These are phyloP conservation scores for Stenocarpella maydis DNA, from an alignment of 2,329 filamentous ascomycete species.

Conservation along the genomic window DNA sequence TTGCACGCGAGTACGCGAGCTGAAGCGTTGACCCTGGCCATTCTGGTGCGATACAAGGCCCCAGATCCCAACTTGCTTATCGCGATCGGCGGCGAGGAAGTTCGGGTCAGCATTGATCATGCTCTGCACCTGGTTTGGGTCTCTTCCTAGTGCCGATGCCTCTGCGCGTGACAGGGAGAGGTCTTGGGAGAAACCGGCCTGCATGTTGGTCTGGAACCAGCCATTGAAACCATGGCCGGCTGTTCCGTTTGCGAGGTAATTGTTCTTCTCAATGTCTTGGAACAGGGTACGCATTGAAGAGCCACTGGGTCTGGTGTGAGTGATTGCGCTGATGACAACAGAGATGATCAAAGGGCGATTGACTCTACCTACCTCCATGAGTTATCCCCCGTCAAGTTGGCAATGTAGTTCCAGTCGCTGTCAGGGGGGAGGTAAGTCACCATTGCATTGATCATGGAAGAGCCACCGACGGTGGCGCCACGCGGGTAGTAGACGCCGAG, in stretches of 20 bases:
- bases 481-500: slow-evolving; percentile 46
- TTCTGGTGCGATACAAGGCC: slow-evolving; percentile 37
- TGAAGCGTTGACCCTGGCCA: slow-evolving; percentile 36
- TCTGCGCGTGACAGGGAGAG: slow-evolving; percentile 35
- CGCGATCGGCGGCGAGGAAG: slow-evolving; percentile 31
- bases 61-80: slow-evolving; percentile 36
- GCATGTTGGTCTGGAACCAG: slow-evolving; percentile 41
- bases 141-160: neutral
- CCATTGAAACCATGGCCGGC: slow-evolving; percentile 40
- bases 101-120: slow-evolving; percentile 38
- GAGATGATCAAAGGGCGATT: too few relatives aligned
- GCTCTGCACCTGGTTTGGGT: slow-evolving; percentile 11
- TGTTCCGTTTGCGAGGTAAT: slow-evolving; percentile 38
- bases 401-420: slow-evolving; percentile 42
- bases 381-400: slow-evolving; percentile 41
- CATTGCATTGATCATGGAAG: slow-evolving; percentile 44
- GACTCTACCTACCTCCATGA: slow-evolving; percentile 38
- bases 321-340: neutral
- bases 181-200: slow-evolving; percentile 38
- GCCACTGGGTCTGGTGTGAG: slow-evolving; percentile 28
- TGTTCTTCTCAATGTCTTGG: slow-evolving; percentile 40
- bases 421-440: slow-evolving; percentile 41
- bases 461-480: slow-evolving; percentile 45
- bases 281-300: slow-evolving; percentile 41
- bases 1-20: slow-evolving; percentile 37